Conservation (phyloP, 345 rosid species). For the Streptanthus diversifolius region DNA sequence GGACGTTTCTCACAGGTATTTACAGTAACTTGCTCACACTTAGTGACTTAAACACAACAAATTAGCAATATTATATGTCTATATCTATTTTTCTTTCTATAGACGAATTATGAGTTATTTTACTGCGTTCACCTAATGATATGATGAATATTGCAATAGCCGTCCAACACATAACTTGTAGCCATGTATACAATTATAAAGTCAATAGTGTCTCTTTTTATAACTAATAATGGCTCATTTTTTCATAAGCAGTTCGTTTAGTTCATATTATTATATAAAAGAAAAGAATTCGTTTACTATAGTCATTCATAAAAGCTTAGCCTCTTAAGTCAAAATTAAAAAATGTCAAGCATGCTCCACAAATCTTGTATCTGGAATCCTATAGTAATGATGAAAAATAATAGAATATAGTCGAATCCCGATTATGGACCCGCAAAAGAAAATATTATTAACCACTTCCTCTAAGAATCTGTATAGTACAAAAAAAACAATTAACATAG, state of each 20-base stretch:
- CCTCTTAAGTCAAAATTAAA: background rate
- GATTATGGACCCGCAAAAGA: background rate
- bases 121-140: background rate
- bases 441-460: background rate
- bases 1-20: too few relatives aligned
- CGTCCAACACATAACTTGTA: constrained; percentile 27
- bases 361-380: background rate
- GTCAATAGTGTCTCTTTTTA: background rate
- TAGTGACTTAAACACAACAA: background rate
- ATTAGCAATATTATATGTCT: background rate
- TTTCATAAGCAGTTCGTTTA: background rate
- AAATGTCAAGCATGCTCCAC: background rate
- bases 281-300: background rate
- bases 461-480: constrained; percentile 4
- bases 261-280: background rate
- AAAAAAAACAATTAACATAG: background rate
- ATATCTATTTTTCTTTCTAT: background rate
- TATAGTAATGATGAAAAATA: constrained; percentile 1
- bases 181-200: background rate
- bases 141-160: constrained; percentile 14
- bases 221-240: background rate
- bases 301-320: background rate
- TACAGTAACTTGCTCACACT: too few relatives aligned
- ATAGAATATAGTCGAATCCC: constrained; percentile 16
- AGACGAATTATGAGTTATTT: background rate